phyloP scores from a whole-genome alignment of 768 basidiomycete species.

The Asterophora parasitica region DNA sequence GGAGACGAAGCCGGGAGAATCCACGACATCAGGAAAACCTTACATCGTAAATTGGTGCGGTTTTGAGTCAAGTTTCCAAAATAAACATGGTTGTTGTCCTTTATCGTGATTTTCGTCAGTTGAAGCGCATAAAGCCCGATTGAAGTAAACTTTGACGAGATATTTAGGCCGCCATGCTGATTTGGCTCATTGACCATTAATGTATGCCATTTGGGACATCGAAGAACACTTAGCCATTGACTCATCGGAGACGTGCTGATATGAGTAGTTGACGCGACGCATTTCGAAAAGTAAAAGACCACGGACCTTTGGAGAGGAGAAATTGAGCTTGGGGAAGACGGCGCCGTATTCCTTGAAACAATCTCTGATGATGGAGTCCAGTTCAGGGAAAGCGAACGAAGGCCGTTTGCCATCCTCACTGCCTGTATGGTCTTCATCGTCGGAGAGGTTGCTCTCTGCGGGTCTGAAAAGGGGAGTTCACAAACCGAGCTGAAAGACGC shows the following conservation, averaged over 20 bases:
- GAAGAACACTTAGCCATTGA: too few species aligned
- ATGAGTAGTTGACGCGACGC: not conserved
- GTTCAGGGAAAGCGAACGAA: conserved; percentile 70
- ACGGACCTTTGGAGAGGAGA: conserved; percentile 83
- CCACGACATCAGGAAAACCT: too few species aligned
- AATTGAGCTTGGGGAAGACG: conserved; percentile 95
- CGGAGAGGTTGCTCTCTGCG: conserved; percentile 52
- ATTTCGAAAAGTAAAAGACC: not conserved
- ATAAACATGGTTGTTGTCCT: too few species aligned
- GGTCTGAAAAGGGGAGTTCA: conserved; percentile 32
- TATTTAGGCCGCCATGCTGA: too few species aligned
- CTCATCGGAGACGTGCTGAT: conserved; percentile 84
- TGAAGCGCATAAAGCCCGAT: too few species aligned
- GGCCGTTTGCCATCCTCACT: conserved; percentile 24
- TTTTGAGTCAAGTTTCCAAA: too few species aligned
- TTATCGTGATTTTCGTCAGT: too few species aligned
- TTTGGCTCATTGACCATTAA: too few species aligned
- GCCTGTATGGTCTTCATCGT: conserved; percentile 42
- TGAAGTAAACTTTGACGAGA: too few species aligned
- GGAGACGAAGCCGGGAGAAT: conserved; percentile 80
- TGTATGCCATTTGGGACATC: too few species aligned
- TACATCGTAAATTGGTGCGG: too few species aligned
- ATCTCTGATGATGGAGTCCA: conserved; percentile 68
- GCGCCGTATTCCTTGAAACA: conserved; percentile 68
- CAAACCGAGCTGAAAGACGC: conserved; percentile 1